phyloP scores from a whole-genome alignment of 2,329 filamentous ascomycete genomes.

The Coniella vitis region DNA sequence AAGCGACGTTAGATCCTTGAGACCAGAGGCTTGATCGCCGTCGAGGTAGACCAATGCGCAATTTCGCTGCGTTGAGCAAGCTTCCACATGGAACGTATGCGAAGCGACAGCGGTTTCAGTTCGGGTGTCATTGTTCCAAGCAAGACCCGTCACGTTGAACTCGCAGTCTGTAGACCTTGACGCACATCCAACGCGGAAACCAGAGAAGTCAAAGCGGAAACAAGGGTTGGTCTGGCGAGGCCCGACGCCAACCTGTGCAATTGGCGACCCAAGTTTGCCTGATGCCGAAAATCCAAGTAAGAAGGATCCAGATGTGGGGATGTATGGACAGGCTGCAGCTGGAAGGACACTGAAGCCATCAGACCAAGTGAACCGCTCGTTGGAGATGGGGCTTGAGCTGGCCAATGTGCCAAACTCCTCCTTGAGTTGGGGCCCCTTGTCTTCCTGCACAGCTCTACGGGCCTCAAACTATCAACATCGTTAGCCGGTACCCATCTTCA shows the following conservation, averaged over 20 bases:
- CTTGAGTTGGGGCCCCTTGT: conserved; percentile 2
- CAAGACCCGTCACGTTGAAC: conserved; percentile 31
- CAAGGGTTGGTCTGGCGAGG: conserved; percentile 18
- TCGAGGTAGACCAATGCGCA: conserved; percentile 25
- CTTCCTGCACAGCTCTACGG: conserved; percentile 5
- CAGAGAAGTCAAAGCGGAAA: conserved; percentile 31
- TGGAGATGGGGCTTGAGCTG: conserved; percentile 18
- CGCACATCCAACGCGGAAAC: conserved; percentile 33
- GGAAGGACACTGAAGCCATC: conserved; percentile 27
- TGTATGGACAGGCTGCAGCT: conserved; percentile 23
- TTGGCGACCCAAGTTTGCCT: neutral
- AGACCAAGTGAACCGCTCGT: conserved; percentile 28
- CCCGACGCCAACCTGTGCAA: conserved; percentile 22
- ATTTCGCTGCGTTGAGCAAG: conserved; percentile 23
- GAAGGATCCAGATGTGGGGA: conserved; percentile 23
- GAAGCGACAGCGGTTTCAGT: conserved; percentile 20
- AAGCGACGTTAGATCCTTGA: conserved; percentile 30
- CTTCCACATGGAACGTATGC: conserved; percentile 21
- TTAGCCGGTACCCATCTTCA: neutral
- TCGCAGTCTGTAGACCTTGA: conserved; percentile 26
- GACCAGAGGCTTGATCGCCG: conserved; percentile 19
- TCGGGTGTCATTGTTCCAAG: conserved; percentile 19
- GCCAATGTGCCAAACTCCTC: conserved; percentile 1
- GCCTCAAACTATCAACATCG: conserved; percentile 20
- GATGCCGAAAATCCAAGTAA: conserved; percentile 22